These are phyloP conservation scores for Saitoella complicata DNA, from an alignment of 805 yeast genomes.

Conservation along the genomic window DNA sequence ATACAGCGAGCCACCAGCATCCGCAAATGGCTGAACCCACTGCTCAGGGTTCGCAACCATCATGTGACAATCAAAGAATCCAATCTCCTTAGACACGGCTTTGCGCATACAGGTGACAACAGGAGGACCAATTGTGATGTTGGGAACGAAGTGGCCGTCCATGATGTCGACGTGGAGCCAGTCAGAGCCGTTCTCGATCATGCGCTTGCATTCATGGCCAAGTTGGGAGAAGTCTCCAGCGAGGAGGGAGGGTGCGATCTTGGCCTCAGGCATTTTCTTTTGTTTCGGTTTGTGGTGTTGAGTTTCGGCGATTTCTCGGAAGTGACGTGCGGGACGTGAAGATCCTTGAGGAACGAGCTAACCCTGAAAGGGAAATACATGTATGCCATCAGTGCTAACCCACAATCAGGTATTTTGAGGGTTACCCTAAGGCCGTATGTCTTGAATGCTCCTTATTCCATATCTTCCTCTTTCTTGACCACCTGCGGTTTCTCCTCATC, in stretches of 20 bases:
- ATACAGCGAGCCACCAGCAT: conserved; percentile 89
- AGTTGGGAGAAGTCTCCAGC: conserved; percentile 80
- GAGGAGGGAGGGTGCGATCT: conserved; percentile 86
- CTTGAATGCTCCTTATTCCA: too few relatives aligned
- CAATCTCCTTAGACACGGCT: conserved; percentile 51
- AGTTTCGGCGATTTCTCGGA: too few relatives aligned
- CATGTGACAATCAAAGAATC: conserved; percentile 90
- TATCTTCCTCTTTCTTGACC: too few relatives aligned
- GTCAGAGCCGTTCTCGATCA: conserved; percentile 70
- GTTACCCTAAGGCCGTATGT: too few relatives aligned
- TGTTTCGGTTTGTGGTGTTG: not conserved
- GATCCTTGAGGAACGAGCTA: too few relatives aligned
- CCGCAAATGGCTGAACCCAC: conserved; percentile 86
- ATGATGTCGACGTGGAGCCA: conserved; percentile 97
- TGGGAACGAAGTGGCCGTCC: conserved; percentile 99
- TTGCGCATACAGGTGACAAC: conserved; percentile 63
- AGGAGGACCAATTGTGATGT: conserved; percentile 87
- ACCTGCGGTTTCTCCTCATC: too few relatives aligned
- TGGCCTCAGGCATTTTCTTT: conserved; percentile 49
- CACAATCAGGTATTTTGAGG: too few relatives aligned
- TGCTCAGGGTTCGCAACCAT: conserved; percentile 86
- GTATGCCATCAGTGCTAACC: too few relatives aligned
- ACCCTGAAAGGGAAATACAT: too few relatives aligned
- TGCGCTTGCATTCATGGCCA: conserved; percentile 72
- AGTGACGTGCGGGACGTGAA: too few relatives aligned